These are phyloP conservation scores for Neurospora intermedia DNA, from an alignment of 495 filamentous ascomycete species.

Conservation along the genomic window DNA sequence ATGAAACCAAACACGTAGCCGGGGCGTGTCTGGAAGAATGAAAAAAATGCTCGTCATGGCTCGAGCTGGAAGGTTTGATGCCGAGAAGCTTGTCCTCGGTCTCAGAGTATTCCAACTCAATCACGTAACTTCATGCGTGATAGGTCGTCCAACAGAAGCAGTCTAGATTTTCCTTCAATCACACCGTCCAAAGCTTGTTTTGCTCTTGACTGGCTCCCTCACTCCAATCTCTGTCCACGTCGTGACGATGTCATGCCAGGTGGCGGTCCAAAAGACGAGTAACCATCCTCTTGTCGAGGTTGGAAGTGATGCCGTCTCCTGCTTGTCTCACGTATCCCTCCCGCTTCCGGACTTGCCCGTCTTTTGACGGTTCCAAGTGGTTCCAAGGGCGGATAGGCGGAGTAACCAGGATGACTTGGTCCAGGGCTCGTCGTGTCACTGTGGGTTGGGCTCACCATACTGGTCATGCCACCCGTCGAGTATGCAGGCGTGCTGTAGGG, in stretches of 20 bases:
- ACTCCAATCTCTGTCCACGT: not conserved
- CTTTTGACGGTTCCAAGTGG: conserved; percentile 21
- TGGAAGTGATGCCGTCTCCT: conserved; percentile 31
- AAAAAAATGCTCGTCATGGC: not conserved
- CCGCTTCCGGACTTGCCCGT: conserved; percentile 30
- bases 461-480: conserved; percentile 25
- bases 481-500: conserved; percentile 45
- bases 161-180: not conserved
- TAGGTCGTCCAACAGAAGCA: not conserved
- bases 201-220: not conserved
- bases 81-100: not conserved
- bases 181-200: not conserved
- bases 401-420: conserved; percentile 25
- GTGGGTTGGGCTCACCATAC: conserved; percentile 22
- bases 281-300: conserved; percentile 17
- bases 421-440: conserved; percentile 34
- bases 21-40: not conserved
- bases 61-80: not conserved
- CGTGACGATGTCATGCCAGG: not conserved
- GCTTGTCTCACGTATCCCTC: conserved; percentile 28
- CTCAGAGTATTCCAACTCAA: not conserved
- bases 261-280: conserved; percentile 3
- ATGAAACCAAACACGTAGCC: not conserved
- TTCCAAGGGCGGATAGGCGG: conserved; percentile 25
- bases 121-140: not conserved